These are phyloP conservation scores for Furcasterigmium sp. DNA, from an alignment of 2,329 filamentous ascomycete genomes.

Conservation along the genomic window DNA sequence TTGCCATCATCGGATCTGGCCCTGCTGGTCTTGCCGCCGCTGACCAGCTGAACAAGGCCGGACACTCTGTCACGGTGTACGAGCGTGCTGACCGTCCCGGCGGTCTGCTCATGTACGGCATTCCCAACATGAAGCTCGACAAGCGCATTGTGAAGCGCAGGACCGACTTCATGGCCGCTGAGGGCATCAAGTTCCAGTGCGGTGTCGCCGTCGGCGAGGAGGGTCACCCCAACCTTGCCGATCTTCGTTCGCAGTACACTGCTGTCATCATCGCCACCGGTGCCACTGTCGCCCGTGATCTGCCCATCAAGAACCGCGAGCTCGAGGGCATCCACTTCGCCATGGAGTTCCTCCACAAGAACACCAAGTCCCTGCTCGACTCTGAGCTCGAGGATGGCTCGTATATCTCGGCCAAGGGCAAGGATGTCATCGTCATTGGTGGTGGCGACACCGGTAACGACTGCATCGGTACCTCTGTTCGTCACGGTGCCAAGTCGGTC, in stretches of 20 bases:
- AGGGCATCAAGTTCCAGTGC: constrained; percentile 80
- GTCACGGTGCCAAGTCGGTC: constrained; percentile 91
- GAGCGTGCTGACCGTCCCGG: constrained; percentile 88
- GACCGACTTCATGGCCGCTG: constrained; percentile 88
- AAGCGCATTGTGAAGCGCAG: constrained; percentile 95
- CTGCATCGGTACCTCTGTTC: constrained; percentile 93
- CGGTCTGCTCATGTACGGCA: constrained; percentile 95
- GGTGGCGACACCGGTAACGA: constrained; percentile 98
- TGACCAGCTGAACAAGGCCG: constrained; percentile 91
- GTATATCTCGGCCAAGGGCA: constrained; percentile 93
- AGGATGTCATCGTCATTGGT: constrained; percentile 93
- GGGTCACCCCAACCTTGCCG: constrained; percentile 54
- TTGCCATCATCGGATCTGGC: constrained; percentile 88
- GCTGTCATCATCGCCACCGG: constrained; percentile 89
- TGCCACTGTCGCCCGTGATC: constrained; percentile 86
- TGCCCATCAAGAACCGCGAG: constrained; percentile 84
- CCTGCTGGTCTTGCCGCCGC: constrained; percentile 85
- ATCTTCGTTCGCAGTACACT: constrained; percentile 69
- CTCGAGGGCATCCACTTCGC: constrained; percentile 90
- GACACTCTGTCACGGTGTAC: constrained; percentile 83
- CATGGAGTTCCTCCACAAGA: constrained; percentile 96
- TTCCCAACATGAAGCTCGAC: constrained; percentile 99
- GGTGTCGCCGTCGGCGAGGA: constrained; percentile 74
- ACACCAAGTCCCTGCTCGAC: constrained; percentile 95
- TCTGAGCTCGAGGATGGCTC: constrained; percentile 76